Evolutionary conservation across 352 stramenopile genomes (phyloP), one percentile per base, ranked within the genome.

Genomic region (Globisporangium splendens): DNA sequence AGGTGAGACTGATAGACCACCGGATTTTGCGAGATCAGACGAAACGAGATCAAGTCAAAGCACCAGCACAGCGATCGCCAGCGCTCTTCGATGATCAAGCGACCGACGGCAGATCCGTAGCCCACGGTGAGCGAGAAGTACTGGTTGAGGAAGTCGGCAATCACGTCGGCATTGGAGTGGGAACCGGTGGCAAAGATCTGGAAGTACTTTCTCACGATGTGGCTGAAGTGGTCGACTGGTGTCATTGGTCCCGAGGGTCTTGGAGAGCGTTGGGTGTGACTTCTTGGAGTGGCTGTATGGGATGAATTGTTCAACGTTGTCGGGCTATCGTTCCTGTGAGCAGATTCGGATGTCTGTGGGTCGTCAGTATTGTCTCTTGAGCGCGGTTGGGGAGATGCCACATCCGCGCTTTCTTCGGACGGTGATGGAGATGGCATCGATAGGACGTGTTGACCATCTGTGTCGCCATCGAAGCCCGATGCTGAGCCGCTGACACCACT

Each of bases 1-100:
- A 24, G 12, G 10, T 46, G 42, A 13, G 57, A 49, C 49, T 63
- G 49, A 33, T 63, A 63, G 5, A 63, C 15, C n/a, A 42, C 18
- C 0, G 48, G 38, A 3, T 39, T 17, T 17, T 31, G 6, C 12
- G n/a, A 24, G 0, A 63, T 18, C 13, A 50, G 57, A 11, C 41
- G 49, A 50, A 63, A 63, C 39, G 49, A 57, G 7, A 53, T 28
- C 28, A 63, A 17, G 33, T 63, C 38, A 22, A 63, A 63, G 57
- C 57, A 63, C 57, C 57, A 63, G 20, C 49, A 63, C 39, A 63
- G 41, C 49, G 57, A 63, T 20, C 57, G 57, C 57, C 57, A 63
- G 57, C 57, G 57, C n/a, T 63, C 49, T 17, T 53, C 39, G 21
- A 63, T n/a, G 24, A 63, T 41, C 42, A 57, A 42, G 11, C 24